phyloP scores from a whole-genome alignment of 306 rosid species.

The Cicer pinnatifidum region DNA sequence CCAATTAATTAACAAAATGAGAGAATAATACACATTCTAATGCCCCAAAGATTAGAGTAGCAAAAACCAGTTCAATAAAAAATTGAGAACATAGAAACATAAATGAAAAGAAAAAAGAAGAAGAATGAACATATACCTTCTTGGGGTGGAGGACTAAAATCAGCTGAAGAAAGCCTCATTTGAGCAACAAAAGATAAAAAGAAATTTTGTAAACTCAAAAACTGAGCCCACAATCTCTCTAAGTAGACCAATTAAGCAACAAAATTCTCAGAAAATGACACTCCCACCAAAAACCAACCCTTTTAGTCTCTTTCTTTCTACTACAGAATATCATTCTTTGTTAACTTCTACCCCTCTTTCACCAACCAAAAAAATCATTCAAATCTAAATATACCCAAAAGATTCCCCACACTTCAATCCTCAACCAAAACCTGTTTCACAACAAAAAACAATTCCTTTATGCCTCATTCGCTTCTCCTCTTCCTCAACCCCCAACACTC shows the following conservation, averaged over 20 bases:
- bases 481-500: conserved; percentile 53
- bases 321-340: conserved; percentile 54
- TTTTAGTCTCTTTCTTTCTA: conserved; percentile 44
- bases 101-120: background rate
- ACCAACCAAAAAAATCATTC: conserved; percentile 48
- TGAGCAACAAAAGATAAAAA: conserved; percentile 26
- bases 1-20: background rate
- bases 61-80: conserved; percentile 10
- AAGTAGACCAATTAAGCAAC: conserved; percentile 53
- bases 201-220: conserved; percentile 42
- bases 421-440: conserved; percentile 83
- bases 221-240: conserved; percentile 45
- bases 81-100: background rate
- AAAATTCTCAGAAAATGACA: conserved; percentile 49
- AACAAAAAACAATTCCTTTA: conserved; percentile 57
- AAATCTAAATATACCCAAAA: conserved; percentile 39
- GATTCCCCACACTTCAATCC: conserved; percentile 49
- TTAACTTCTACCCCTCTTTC: background rate
- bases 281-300: conserved; percentile 49
- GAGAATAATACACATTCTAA: conserved; percentile 5
- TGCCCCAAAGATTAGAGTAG: background rate
- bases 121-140: conserved; percentile 68
- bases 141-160: conserved; percentile 84
- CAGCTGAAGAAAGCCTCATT: conserved; percentile 93
- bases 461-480: conserved; percentile 66